Base-by-base conservation (phyloP, 192 early-diverging fungal species). In the Jimgerdemannia lactiflua region DNA sequence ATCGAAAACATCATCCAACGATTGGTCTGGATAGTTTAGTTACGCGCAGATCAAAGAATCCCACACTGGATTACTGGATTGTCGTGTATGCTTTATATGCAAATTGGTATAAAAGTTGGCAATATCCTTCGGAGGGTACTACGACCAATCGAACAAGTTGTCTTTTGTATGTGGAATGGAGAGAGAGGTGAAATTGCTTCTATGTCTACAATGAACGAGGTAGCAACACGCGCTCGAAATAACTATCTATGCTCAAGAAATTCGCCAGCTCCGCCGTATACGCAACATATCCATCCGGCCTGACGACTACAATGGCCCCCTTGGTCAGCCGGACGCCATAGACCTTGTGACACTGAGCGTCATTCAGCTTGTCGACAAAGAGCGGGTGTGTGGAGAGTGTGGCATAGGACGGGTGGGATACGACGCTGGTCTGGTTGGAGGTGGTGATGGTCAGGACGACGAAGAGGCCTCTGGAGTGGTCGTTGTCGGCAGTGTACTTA, bases 271-370 rank as follows among this genome's bases (percentile, higher is more conserved):
- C 49, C 49, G 49, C 11, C 49, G 49, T 11, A 54, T 54, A 54
- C 49, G 49, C 78, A 63, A 77, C 72, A 43, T 79, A 75, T 4
- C 78, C 78, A 63, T 79, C 78, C 19, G 78, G 78, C 11, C 78
- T 65, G 19, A 79, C 43, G 14, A 79, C 14, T 4, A 65, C 70
- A 42, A 79, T n/a, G 11, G 29, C 42, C n/a, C 67, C 7, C 8
- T 29, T 65, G 14, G 70, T 43, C 39, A 42, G 19, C 17, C 71
- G 64, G 2, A 42, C 49, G 18, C 17, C 39, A 42, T 79, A 79
- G 3, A 42, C 64, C 39, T 68, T 63, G 39, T 79, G 78, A 11
- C 78, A 79, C 44, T 79, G 78, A 17, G 72, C 65, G 11, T 64
- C 65, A 72, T 79, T 79, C 39, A 79, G 43, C 39, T 79, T 79